A percentile compares a stretch with the other conserved stretches of the same genome.
phyloP scores from a whole-genome alignment of 768 basidiomycete species.

The Pleurotus ostreatus region DNA sequence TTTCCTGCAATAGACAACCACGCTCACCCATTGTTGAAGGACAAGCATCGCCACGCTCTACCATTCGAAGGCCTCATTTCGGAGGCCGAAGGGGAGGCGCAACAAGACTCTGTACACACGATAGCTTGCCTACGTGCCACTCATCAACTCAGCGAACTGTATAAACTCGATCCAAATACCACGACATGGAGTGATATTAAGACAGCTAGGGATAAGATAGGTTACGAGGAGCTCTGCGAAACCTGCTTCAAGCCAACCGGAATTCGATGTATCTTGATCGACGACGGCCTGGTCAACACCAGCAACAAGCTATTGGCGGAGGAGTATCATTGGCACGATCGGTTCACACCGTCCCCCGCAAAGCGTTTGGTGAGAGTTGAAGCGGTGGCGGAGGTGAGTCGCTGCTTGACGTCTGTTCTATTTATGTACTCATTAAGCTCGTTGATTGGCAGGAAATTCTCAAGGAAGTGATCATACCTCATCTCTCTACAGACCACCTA shows the following conservation, averaged over 20 bases:
- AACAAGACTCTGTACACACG: constrained; percentile 51
- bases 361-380: constrained; percentile 70
- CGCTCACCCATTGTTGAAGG: constrained; percentile 64
- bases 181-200: constrained; percentile 62
- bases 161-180: constrained; percentile 29
- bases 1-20: constrained; percentile 75
- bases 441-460: constrained; percentile 27
- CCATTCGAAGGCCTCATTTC: constrained; percentile 65
- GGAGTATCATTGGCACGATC: constrained; percentile 58
- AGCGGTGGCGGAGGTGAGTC: constrained; percentile 60
- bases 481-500: constrained; percentile 12
- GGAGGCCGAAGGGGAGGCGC: constrained; percentile 54
- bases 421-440: constrained; percentile 19
- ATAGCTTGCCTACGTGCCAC: constrained; percentile 58
- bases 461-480: constrained; percentile 19
- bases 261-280: constrained; percentile 69
- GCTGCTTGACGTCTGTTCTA: neutral
- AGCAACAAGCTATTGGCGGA: constrained; percentile 36
- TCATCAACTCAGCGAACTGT: constrained; percentile 49
- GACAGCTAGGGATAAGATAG: constrained; percentile 30
- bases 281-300: constrained; percentile 62
- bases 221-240: constrained; percentile 57
- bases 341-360: constrained; percentile 45
- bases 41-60: constrained; percentile 36
- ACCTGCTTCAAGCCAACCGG: constrained; percentile 47